Percentiles rank a stretch among this genome's conserved stretches.
phyloP scores from a whole-genome alignment of 768 basidiomycete genomes.

The Pleurotus tuoliensis region DNA sequence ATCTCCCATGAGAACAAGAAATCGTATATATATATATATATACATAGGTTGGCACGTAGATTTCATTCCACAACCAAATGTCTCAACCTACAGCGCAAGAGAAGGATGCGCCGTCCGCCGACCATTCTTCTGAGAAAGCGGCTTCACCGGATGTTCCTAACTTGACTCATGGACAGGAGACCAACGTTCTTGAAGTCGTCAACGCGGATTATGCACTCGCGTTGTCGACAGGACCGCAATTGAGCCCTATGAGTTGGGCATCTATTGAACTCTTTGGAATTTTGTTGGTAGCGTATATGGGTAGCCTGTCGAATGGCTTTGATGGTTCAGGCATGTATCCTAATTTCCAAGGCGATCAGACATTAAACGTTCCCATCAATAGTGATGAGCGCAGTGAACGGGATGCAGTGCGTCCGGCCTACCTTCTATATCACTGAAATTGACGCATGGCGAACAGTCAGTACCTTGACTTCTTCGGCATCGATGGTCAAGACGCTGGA shows the following conservation, averaged over 20 bases:
- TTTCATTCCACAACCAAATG: too few species aligned
- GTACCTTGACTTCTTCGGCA: constrained; percentile 37
- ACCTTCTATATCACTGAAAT: not conserved
- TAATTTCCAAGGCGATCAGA: not conserved
- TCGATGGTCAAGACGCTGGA: constrained; percentile 33
- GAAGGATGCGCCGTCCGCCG: not conserved
- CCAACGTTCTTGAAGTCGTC: constrained; percentile 24
- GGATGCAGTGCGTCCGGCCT: constrained; percentile 34
- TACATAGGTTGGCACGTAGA: too few species aligned
- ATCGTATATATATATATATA: too few species aligned
- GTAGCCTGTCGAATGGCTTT: constrained; percentile 43
- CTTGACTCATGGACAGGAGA: not conserved
- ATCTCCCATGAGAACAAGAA: not conserved
- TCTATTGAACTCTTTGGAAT: constrained; percentile 40
- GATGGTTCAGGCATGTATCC: constrained; percentile 37
- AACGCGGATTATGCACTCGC: constrained; percentile 44
- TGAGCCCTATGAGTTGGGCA: constrained; percentile 31
- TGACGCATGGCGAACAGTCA: constrained; percentile 21
- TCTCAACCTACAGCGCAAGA: not conserved
- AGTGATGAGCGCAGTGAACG: constrained; percentile 47
- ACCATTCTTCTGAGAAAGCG: not conserved
- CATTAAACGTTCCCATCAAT: not conserved
- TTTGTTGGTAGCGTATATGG: constrained; percentile 40
- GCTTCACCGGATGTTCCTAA: not conserved
- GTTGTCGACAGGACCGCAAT: constrained; percentile 38